phyloP scores from a whole-genome alignment of 495 filamentous ascomycete species.

The Glonium stellatum region DNA sequence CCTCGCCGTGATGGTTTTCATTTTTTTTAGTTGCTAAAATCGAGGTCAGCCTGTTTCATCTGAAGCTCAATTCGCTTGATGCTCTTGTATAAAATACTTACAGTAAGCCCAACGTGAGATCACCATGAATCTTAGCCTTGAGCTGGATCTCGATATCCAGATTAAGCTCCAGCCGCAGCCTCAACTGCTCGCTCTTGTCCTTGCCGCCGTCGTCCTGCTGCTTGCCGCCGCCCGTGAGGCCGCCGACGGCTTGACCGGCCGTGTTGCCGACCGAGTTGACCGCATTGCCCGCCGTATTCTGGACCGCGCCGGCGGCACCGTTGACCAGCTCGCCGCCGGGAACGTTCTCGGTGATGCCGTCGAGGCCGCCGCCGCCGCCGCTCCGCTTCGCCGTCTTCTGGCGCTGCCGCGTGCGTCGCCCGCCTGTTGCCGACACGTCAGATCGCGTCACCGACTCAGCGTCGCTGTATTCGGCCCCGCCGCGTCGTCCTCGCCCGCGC shows the following conservation, averaged over 20 bases:
- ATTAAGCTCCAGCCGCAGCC: constrained; percentile 74
- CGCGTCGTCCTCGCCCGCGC: constrained; percentile 35
- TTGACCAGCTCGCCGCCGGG: constrained; percentile 37
- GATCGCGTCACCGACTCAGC: constrained; percentile 35
- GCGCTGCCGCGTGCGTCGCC: constrained; percentile 36
- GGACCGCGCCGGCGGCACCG: constrained; percentile 36
- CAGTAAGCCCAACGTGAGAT: constrained; percentile 79
- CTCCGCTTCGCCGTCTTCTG: constrained; percentile 31
- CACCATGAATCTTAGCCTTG: constrained; percentile 88
- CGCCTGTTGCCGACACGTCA: constrained; percentile 34
- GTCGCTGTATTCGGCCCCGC: constrained; percentile 29
- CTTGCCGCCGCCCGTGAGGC: constrained; percentile 29
- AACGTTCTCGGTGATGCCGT: constrained; percentile 36
- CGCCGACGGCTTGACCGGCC: constrained; percentile 31
- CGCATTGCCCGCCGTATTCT: constrained; percentile 39
- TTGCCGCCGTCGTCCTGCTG: constrained; percentile 31
- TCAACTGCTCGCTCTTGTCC: constrained; percentile 55
- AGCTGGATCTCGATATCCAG: constrained; percentile 83
- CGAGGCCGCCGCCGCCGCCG: constrained; percentile 33
- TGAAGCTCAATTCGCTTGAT: neutral
- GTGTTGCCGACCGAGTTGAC: constrained; percentile 34
- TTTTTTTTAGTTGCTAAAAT: constrained; percentile 1
- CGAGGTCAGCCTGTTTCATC: neutral
- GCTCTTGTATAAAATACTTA: constrained; percentile 53
- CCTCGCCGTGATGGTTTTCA: neutral